Evolutionary conservation across 352 stramenopile species (phyloP), one percentile per base, ranked within the genome.

Genomic region (Pythium grandisporangium): DNA sequence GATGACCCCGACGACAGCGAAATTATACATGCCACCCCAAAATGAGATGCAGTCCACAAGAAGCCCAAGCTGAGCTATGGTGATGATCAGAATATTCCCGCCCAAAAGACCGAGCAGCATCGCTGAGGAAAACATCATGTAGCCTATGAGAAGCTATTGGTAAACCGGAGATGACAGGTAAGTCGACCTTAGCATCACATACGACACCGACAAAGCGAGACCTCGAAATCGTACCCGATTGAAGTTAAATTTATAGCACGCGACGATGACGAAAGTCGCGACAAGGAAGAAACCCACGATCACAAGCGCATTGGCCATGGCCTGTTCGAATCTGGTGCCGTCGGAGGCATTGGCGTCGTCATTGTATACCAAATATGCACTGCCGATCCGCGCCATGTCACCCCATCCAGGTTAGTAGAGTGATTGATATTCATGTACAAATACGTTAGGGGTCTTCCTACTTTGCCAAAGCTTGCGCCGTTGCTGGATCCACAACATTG

Each of bases 221-320:
- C n/a, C n/a, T n/a, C n/a, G n/a, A n/a, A n/a, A n/a, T n/a, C 53
- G 43, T 42, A 92, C 83, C 42, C 57, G 73, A 27, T 75, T 88
- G 47, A 90, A 89, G 48, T 93, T 90, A 55, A 86, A 91, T 40
- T 94, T 94, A 70, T 95, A 96, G 54, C 83, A 89, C 33, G 81
- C 73, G 14, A 95, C 85, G 47, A 96, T 94, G 6, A 93, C 63
- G 37, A 96, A 95, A 23, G 86, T 96, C 33, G 81, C 80, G 36
- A 88, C 66, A 10, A 88, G 62, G 35, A 96, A 95, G 33, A 96
- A 87, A 20, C 70, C 78, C 21, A 96, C 83, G 42, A 96, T 95
- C 41, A 76, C 81, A 14, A 96, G 53, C 6, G 86, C 84, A 48
- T 96, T 96, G 35, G 95, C 57, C 16, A 96, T 30, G 10, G 80